phyloP scores from a whole-genome alignment of 2,329 filamentous ascomycete genomes.

The Exophiala sp. region DNA sequence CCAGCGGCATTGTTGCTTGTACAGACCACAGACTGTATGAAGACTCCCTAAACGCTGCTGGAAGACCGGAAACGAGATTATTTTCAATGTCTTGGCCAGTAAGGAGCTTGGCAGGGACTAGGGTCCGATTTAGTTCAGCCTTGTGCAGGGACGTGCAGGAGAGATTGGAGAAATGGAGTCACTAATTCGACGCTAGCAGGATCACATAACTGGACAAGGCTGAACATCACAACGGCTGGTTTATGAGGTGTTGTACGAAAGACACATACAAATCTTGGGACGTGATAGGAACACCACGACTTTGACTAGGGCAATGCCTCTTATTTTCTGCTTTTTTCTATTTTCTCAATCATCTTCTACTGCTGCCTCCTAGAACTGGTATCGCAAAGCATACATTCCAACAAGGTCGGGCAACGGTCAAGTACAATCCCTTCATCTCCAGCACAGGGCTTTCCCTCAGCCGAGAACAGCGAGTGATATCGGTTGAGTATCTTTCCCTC shows the following conservation, averaged over 20 bases:
- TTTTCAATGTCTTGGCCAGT: slow-evolving; percentile 18
- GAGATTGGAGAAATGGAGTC: not conserved
- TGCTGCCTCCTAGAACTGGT: not conserved
- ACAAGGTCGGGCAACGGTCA: slow-evolving; percentile 68
- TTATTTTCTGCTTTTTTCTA: slow-evolving; percentile 4
- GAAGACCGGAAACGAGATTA: slow-evolving; percentile 1
- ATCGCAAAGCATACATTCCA: slow-evolving; percentile 1
- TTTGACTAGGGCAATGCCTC: not conserved
- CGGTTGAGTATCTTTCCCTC: slow-evolving; percentile 97
- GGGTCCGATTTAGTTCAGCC: slow-evolving; percentile 11
- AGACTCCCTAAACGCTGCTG: not conserved
- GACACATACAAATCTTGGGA: not conserved
- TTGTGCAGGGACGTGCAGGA: not conserved
- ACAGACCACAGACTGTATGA: not conserved
- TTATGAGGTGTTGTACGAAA: not conserved
- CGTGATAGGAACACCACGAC: not conserved
- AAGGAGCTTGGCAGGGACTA: not conserved
- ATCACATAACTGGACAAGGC: not conserved
- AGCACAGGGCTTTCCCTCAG: slow-evolving; percentile 98
- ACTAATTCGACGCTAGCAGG: not conserved
- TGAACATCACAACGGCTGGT: not conserved
- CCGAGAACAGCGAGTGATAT: slow-evolving; percentile 42
- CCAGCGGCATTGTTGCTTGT: slow-evolving; percentile 20
- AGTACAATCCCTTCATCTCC: slow-evolving; percentile 73
- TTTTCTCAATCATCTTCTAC: not conserved